A percentile compares a stretch with the other conserved stretches of the same genome.
Conservation (phyloP, 805 yeast genomes). For the Komagataella pastoris region DNA sequence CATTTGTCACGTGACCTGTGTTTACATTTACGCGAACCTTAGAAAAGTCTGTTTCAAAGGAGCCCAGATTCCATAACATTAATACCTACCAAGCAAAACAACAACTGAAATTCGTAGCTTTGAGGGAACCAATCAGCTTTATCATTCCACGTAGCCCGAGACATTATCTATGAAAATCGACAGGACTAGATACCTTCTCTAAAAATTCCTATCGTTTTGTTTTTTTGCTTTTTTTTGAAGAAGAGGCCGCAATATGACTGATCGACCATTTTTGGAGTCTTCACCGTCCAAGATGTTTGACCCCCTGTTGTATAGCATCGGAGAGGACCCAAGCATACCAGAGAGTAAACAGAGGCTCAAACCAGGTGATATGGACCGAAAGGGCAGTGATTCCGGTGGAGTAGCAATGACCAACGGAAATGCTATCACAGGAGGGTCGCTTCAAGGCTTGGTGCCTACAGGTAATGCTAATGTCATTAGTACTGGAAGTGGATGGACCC, state of each 20-base stretch:
- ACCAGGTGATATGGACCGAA: not conserved
- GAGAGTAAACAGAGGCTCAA: not conserved
- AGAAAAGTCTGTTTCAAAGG: not conserved
- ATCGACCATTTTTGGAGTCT: constrained; percentile 1
- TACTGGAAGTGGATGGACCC: not conserved
- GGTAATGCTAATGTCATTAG: not conserved
- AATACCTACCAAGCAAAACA: not conserved
- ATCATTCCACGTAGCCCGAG: not conserved
- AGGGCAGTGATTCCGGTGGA: not conserved
- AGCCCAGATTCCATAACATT: not conserved
- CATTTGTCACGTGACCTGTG: not conserved
- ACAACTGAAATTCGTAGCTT: not conserved
- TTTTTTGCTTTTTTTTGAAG: not conserved
- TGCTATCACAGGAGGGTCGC: not conserved
- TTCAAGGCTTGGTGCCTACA: not conserved
- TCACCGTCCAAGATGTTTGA: constrained; percentile 4
- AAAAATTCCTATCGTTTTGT: not conserved
- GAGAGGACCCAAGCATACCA: not conserved
- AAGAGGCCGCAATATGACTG: not conserved
- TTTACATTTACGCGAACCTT: not conserved
- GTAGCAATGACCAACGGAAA: not conserved
- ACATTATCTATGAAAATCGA: not conserved
- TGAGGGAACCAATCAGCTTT: not conserved
- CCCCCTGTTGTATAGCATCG: not conserved
- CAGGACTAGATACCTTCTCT: not conserved